A percentile compares a stretch with the other conserved stretches of the same genome.
These are phyloP conservation scores for Marsdenia floribunda DNA, from an alignment of 257 asterid species.

Conservation along the genomic window DNA sequence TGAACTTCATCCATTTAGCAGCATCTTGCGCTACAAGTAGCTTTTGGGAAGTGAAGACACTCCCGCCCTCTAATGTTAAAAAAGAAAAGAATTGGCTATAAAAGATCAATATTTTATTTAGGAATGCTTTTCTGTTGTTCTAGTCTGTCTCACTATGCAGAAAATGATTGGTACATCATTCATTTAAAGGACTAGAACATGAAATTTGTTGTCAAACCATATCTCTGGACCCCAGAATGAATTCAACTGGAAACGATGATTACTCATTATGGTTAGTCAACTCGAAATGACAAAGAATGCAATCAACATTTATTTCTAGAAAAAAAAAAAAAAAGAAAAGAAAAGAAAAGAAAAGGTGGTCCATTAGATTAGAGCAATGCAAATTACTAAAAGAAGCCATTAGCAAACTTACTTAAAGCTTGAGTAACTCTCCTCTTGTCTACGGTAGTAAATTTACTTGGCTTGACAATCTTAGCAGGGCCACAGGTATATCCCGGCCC, in stretches of 20 bases:
- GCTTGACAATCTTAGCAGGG: slow-evolving; percentile 30
- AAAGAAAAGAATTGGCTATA: background rate
- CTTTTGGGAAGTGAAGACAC: background rate
- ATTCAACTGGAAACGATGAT: background rate
- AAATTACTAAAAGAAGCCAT: background rate
- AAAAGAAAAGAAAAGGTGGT: no score
- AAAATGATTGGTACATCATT: background rate
- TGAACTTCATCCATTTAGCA: background rate
- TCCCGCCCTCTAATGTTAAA: no score
- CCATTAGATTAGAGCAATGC: background rate
- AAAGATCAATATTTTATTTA: background rate
- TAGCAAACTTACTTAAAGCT: slow-evolving; percentile 44
- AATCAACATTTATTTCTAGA: background rate
- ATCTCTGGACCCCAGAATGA: background rate
- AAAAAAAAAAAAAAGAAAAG: background rate
- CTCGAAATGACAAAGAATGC: background rate
- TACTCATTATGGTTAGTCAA: background rate
- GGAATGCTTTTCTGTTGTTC: background rate
- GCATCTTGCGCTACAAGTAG: background rate
- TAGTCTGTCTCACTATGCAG: background rate
- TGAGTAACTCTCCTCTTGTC: slow-evolving; percentile 53
- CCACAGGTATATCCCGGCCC: slow-evolving; percentile 64
- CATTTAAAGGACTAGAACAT: background rate
- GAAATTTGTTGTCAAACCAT: background rate
- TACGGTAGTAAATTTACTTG: slow-evolving; percentile 28